Percentiles rank a stretch among this genome's conserved stretches.
Conservation (phyloP, 352 stramenopile genomes). For the Pythium diclinum region DNA sequence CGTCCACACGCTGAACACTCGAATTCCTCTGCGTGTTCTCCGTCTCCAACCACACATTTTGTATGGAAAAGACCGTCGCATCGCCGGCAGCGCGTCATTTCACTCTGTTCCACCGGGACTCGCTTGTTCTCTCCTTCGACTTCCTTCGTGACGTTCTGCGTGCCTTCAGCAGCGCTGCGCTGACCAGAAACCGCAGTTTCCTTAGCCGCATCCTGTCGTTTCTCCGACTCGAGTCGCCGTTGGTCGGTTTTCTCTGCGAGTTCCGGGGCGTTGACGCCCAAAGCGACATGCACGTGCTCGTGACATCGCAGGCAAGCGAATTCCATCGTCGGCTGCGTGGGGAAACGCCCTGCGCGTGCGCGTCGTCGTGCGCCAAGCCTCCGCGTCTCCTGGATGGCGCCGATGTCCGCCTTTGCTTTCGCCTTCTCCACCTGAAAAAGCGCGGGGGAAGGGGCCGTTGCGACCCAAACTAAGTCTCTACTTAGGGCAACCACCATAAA, state of each 20-base stretch:
- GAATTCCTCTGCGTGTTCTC: background rate
- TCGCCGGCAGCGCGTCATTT: slow-evolving; percentile 19
- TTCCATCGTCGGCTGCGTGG: slow-evolving; percentile 25
- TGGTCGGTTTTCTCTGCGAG: slow-evolving; percentile 7
- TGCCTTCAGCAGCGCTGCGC: background rate
- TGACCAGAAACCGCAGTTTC: background rate
- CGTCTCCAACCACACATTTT: slow-evolving; percentile 5
- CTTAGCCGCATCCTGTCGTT: background rate
- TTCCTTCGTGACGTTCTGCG: background rate
- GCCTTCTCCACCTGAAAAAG: slow-evolving; percentile 4
- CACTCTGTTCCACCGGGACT: background rate
- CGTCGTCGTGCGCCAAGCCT: slow-evolving; percentile 20
- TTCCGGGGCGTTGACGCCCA: slow-evolving; percentile 13
- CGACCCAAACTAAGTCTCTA: background rate
- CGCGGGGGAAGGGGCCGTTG: background rate
- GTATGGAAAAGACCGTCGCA: slow-evolving; percentile 30
- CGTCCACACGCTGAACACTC: slow-evolving; percentile 18
- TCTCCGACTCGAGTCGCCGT: background rate
- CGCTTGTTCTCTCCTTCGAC: background rate
- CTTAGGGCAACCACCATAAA: too few species aligned
- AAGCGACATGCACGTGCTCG: slow-evolving; percentile 24
- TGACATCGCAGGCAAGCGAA: slow-evolving; percentile 33
- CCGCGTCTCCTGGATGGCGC: slow-evolving; percentile 8
- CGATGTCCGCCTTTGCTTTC: slow-evolving; percentile 16
- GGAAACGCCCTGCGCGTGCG: slow-evolving; percentile 1